Conservation (phyloP, 2,329 filamentous ascomycete species). For the Karstenula rhodostoma region DNA sequence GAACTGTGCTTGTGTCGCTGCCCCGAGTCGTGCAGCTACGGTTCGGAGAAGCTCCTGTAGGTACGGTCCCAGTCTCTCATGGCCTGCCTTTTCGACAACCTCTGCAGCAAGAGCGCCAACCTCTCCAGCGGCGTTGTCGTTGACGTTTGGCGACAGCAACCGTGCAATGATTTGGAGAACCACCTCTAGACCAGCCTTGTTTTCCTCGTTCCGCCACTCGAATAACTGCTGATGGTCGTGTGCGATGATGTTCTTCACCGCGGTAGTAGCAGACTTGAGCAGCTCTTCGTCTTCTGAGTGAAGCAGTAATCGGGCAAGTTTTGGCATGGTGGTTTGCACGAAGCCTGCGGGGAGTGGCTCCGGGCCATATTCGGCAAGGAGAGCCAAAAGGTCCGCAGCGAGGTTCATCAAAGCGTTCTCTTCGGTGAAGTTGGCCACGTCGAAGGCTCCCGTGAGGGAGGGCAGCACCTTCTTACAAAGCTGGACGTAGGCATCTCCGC, state of each 20-base stretch:
- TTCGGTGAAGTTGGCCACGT: constrained; percentile 84
- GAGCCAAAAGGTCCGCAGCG: constrained; percentile 82
- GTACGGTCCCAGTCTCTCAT: constrained; percentile 88
- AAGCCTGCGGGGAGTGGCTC: constrained; percentile 88
- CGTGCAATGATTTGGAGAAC: constrained; percentile 92
- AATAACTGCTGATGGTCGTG: constrained; percentile 93
- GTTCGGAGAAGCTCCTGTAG: constrained; percentile 87
- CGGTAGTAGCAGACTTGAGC: constrained; percentile 83
- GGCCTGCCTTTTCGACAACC: constrained; percentile 92
- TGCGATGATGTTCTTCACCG: constrained; percentile 86
- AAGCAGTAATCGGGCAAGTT: constrained; percentile 82
- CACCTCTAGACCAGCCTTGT: constrained; percentile 85
- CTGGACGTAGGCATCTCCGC: constrained; percentile 73
- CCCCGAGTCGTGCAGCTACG: constrained; percentile 83
- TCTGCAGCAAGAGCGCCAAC: constrained; percentile 94
- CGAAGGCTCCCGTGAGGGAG: constrained; percentile 86
- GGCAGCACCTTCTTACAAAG: constrained; percentile 89
- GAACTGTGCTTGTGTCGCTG: constrained; percentile 84
- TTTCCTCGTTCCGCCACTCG: constrained; percentile 79
- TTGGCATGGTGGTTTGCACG: constrained; percentile 84
- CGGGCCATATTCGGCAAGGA: constrained; percentile 81
- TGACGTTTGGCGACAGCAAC: constrained; percentile 81
- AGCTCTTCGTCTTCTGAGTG: constrained; percentile 87
- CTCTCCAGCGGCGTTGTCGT: constrained; percentile 94
- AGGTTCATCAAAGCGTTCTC: constrained; percentile 87